Evolutionary conservation across 1,284 basidiomycete genomes (phyloP), one percentile per base, ranked within the genome.

Genomic region (Takashimella koratensis): DNA sequence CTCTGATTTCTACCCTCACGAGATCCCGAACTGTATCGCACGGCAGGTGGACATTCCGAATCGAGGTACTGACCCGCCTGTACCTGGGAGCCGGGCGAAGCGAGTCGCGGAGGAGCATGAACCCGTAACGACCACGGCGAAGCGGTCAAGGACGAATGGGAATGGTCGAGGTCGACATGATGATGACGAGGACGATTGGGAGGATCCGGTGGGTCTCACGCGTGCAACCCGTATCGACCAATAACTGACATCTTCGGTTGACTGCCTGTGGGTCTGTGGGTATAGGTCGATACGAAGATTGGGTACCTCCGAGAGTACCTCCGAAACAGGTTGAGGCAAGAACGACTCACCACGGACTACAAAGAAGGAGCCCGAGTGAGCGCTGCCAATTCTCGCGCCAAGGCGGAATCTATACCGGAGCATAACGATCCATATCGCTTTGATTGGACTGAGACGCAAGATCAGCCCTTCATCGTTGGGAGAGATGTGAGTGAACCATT

Each of bases 251-350:
- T n/a, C n/a, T n/a, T n/a, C n/a, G n/a, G n/a, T n/a, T n/a, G n/a
- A n/a, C n/a, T n/a, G n/a, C n/a, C n/a, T n/a, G n/a, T n/a, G n/a
- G n/a, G n/a, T n/a, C n/a, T n/a, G n/a, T n/a, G n/a, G n/a, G n/a
- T n/a, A n/a, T n/a, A 88, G 84, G 85, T 88, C 56, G 85, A 88
- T 55, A 78, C 81, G 23, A 90, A 88, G 67, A 81, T 90, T 19
- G 79, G 83, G 2, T 83, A 85, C 16, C 84, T 92, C 26, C 81
- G 84, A 10, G 78, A 83, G 22, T 90, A 89, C 16, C 79, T 94
- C 36, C 83, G 87, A 20, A 86, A 89, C 53, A 78, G 89, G 51
- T 90, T 95, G 87, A 81, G 86, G n/a, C 87, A 87, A 65, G 90
- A 90, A 75, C 91, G 93, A 72, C 79, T 93, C 44, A 82, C 85